Conservation (phyloP, 2,329 filamentous ascomycete genomes). For the Diplodia corticola region DNA sequence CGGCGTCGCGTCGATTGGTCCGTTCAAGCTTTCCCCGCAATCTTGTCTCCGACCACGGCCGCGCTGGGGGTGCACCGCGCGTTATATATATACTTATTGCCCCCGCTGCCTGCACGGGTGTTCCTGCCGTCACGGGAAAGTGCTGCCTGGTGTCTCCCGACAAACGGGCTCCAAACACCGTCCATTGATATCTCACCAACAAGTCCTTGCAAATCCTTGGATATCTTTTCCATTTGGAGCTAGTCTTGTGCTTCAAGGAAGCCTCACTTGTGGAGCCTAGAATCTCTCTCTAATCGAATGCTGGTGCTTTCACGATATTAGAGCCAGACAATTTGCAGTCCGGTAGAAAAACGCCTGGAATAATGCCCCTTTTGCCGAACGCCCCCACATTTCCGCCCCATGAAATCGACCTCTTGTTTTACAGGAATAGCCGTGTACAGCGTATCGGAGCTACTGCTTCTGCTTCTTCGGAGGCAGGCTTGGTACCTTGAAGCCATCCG, state of each 20-base stretch:
- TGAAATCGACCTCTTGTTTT: neutral
- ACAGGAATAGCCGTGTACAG: neutral
- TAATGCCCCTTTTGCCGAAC: neutral
- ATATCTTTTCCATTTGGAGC: slow-evolving; percentile 10
- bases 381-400: neutral
- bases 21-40: slow-evolving; percentile 1
- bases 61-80: neutral
- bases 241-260: neutral
- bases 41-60: neutral
- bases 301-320: neutral
- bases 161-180: neutral
- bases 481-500: slow-evolving; percentile 80
- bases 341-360: neutral
- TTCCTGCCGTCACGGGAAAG: neutral
- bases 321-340: neutral
- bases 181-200: neutral
- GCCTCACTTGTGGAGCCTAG: neutral
- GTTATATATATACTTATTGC: neutral
- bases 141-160: neutral
- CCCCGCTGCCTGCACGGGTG: neutral
- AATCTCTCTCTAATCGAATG: neutral
- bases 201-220: neutral
- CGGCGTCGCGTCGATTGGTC: neutral
- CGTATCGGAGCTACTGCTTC: slow-evolving; percentile 24
- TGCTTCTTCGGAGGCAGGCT: slow-evolving; percentile 73